These are phyloP conservation scores for Globisporangium mamillatum DNA, from an alignment of 352 stramenopile species.

Conservation along the genomic window DNA sequence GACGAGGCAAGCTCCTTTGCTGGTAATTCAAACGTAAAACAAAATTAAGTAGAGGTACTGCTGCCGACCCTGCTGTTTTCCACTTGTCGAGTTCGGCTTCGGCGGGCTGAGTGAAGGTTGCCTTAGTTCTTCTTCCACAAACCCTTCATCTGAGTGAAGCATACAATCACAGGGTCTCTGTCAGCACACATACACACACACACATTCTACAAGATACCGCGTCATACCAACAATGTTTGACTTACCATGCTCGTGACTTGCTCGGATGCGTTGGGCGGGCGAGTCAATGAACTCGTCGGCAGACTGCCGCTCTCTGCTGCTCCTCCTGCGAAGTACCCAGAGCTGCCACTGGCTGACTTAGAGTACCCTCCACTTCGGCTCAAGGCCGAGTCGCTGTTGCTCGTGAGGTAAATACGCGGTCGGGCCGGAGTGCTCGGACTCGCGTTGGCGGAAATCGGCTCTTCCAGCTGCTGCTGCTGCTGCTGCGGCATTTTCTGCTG, in stretches of 20 bases:
- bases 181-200: not conserved
- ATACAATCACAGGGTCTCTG: not conserved
- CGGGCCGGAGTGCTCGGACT: not conserved
- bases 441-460: slow-evolving; percentile 1
- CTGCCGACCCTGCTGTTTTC: not conserved
- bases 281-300: slow-evolving; percentile 27
- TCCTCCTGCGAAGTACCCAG: slow-evolving; percentile 28
- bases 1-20: slow-evolving; percentile 1
- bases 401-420: slow-evolving; percentile 11
- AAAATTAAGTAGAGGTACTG: slow-evolving; percentile 25
- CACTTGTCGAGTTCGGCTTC: not conserved
- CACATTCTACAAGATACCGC: not conserved
- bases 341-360: slow-evolving; percentile 5
- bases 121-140: slow-evolving; percentile 84
- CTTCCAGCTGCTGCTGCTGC: slow-evolving; percentile 1
- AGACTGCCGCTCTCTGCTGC: slow-evolving; percentile 24
- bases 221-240: slow-evolving; percentile 1
- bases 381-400: slow-evolving; percentile 17
- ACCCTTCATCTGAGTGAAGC: slow-evolving; percentile 56
- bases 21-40: slow-evolving; percentile 25
- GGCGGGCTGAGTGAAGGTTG: not conserved
- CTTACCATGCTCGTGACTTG: slow-evolving; percentile 52
- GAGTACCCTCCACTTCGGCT: slow-evolving; percentile 17
- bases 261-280: slow-evolving; percentile 32
- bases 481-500: slow-evolving; percentile 19